phyloP scores from a whole-genome alignment of 306 rosid species.

The Malus sieversii region DNA sequence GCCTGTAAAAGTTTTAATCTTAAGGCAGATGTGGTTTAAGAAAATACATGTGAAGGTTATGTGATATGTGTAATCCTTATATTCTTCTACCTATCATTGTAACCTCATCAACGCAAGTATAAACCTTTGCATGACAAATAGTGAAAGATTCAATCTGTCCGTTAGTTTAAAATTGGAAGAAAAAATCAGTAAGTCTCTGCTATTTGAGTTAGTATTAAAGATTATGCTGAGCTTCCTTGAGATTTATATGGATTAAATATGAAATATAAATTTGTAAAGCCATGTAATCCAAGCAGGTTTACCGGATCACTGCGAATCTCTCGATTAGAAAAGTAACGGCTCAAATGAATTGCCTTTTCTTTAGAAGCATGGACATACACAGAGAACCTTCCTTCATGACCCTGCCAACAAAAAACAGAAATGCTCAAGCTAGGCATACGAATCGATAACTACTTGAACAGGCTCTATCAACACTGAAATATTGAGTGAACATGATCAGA shows the following conservation, averaged over 20 bases:
- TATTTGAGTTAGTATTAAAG: neutral
- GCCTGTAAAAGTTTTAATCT: neutral
- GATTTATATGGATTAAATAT: neutral
- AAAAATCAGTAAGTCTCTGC: neutral
- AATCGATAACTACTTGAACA: neutral
- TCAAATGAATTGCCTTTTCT: conserved; percentile 73
- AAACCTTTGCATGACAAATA: neutral
- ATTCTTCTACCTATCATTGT: neutral
- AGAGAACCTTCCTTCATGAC: conserved; percentile 95
- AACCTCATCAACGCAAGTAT: neutral
- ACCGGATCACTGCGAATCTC: conserved; percentile 92
- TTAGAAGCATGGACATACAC: conserved; percentile 91
- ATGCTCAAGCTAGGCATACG: conserved; percentile 23
- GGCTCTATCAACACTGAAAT: neutral
- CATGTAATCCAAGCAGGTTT: neutral
- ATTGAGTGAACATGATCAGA: neutral
- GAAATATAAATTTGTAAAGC: neutral
- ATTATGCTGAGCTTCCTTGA: neutral
- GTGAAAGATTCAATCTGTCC: neutral
- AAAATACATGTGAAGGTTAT: neutral
- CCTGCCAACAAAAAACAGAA: conserved; percentile 46
- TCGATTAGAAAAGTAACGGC: conserved; percentile 65
- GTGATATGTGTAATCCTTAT: neutral
- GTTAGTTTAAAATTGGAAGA: neutral
- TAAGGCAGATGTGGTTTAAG: neutral